Conservation (phyloP, 139 green algal species). For the Mychonastes homosphaera region DNA sequence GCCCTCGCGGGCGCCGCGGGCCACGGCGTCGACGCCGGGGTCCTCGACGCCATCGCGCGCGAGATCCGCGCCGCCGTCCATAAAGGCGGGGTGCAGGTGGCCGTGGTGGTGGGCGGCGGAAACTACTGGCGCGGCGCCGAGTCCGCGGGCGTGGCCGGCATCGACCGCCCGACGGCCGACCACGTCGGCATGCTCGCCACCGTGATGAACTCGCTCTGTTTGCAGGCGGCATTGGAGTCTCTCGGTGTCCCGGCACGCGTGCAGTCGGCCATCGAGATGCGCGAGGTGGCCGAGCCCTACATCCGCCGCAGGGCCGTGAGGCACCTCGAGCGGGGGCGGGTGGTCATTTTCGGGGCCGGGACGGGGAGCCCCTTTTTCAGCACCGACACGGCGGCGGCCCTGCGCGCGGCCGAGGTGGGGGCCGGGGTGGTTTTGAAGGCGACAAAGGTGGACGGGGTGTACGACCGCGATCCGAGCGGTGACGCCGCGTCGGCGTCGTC, state of each 20-base stretch:
- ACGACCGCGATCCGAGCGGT: conserved; percentile 80
- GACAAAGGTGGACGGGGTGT: conserved; percentile 97
- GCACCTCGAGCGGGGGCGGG: conserved; percentile 84
- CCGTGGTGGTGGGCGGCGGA: conserved; percentile 82
- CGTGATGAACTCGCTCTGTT: conserved; percentile 92
- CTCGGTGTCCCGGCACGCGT: conserved; percentile 58
- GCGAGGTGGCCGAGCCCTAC: conserved; percentile 94
- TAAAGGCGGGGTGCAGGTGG: conserved; percentile 72
- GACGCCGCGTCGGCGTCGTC: no score
- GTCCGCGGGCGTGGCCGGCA: conserved; percentile 55
- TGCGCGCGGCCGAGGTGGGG: conserved; percentile 90
- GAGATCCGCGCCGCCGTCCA: conserved; percentile 62
- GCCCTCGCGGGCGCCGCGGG: conserved; percentile 64
- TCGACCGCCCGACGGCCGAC: conserved; percentile 85
- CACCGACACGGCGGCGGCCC: conserved; percentile 90
- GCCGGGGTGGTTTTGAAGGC: conserved; percentile 84
- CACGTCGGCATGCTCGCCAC: conserved; percentile 98
- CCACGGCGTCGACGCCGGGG: conserved; percentile 78
- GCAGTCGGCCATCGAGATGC: conserved; percentile 94
- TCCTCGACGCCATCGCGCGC: conserved; percentile 68
- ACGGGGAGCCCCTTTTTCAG: conserved; percentile 99
- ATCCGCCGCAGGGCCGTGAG: conserved; percentile 86
- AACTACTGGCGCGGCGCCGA: conserved; percentile 95
- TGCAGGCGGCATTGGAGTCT: conserved; percentile 68
- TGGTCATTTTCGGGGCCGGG: conserved; percentile 93